Percentiles rank a stretch among this genome's conserved stretches.
These are phyloP conservation scores for Zoysia matrella DNA, from an alignment of 202 grass and related monocot species.

Conservation along the genomic window DNA sequence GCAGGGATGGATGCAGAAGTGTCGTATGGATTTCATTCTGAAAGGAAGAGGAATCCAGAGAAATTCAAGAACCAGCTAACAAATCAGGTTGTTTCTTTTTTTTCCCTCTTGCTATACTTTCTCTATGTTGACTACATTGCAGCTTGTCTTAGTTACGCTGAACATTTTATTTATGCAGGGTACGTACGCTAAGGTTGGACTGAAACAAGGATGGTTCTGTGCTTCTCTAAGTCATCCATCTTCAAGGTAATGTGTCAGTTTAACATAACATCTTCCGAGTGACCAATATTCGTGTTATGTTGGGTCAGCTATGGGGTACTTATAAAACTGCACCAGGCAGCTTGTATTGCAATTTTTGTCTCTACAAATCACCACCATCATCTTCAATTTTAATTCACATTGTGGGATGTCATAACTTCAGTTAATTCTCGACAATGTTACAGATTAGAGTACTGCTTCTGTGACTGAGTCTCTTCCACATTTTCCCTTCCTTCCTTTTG, in stretches of 20 bases:
- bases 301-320: not conserved
- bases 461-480: not conserved
- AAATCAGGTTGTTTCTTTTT: constrained; percentile 2
- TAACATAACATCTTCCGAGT: not conserved
- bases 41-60: not conserved
- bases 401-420: not conserved
- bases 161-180: constrained; percentile 54
- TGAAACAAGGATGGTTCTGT: constrained; percentile 81
- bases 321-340: constrained; percentile 7
- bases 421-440: constrained; percentile 13
- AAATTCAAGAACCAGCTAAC: no score
- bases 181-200: constrained; percentile 86
- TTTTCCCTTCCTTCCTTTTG: constrained; percentile 27
- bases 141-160: constrained; percentile 13
- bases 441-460: constrained; percentile 10
- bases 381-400: constrained; percentile 7
- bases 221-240: constrained; percentile 73
- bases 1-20: constrained; percentile 93
- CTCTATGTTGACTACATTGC: constrained; percentile 31
- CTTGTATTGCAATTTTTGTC: not conserved
- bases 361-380: constrained; percentile 7
- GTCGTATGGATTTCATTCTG: constrained; percentile 93
- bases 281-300: not conserved
- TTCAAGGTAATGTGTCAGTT: constrained; percentile 56
- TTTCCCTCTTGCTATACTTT: constrained; percentile 28